These are phyloP conservation scores for Ustilago trichophora DNA, from an alignment of 1,284 basidiomycete species.

Conservation along the genomic window DNA sequence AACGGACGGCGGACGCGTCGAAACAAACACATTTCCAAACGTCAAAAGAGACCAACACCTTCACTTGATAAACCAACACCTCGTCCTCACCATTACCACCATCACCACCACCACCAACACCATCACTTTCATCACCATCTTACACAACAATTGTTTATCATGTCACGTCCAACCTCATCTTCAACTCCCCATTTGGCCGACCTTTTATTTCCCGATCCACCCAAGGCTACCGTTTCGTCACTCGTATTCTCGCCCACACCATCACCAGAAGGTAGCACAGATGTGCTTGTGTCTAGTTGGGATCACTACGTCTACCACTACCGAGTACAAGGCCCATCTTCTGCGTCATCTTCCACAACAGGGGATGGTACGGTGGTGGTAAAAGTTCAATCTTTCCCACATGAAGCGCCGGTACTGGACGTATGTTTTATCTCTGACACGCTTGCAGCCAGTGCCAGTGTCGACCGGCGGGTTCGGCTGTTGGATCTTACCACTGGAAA, in stretches of 20 bases:
- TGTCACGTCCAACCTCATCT: background rate
- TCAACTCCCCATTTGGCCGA: conserved; percentile 13
- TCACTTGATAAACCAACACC: too few relatives aligned
- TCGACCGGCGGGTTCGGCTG: conserved; percentile 60
- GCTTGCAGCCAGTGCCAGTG: conserved; percentile 53
- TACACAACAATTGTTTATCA: too few relatives aligned
- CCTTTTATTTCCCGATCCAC: conserved; percentile 20
- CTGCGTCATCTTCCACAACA: background rate
- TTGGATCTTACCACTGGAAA: conserved; percentile 53
- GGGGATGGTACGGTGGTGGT: conserved; percentile 6
- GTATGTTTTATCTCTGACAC: conserved; percentile 54
- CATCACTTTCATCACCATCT: too few relatives aligned
- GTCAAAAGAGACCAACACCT: too few relatives aligned
- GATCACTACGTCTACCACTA: conserved; percentile 59
- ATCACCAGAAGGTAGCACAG: background rate
- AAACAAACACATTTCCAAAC: too few relatives aligned
- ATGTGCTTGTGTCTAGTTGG: conserved; percentile 60
- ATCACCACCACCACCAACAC: too few relatives aligned
- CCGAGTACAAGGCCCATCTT: conserved; percentile 16
- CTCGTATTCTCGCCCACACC: conserved; percentile 40
- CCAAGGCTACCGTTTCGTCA: conserved; percentile 42
- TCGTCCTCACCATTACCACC: too few relatives aligned
- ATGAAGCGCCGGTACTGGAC: conserved; percentile 63
- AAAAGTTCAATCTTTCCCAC: conserved; percentile 53
- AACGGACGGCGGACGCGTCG: too few relatives aligned